Evolutionary conservation across 495 filamentous ascomycete species (phyloP), one percentile per base, ranked within the genome.

Genomic region (Xylaria nigripes): DNA sequence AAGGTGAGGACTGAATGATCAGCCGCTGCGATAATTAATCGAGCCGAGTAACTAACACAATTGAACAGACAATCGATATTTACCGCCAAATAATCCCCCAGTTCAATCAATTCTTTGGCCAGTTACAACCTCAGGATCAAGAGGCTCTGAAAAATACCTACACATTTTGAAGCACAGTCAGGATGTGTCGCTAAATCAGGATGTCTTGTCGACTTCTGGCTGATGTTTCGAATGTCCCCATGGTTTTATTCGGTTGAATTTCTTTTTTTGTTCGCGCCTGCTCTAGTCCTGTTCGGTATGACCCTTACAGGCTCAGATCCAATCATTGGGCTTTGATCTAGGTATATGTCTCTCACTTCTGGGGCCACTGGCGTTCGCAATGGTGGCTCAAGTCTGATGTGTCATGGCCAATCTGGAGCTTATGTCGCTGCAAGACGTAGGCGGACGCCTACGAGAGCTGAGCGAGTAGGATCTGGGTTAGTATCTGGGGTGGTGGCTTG

Each of bases 51-150:
- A 61, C 16, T 13, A 38, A 10, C 19, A 24, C 6, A n/a, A 27
- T 58, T 36, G n/a, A n/a, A n/a, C 32, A 94, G 92, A 83, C 88
- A 42, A 70, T 96, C 51, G 77, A 82, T 66, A 82, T 87, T 49
- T 96, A 96, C 71, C 86, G 86, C 68, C 78, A 79, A 54, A 76
- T 96, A 63, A 96, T 96, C 59, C 86, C 87, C 55, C 78, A 90
- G 67, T 95, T 95, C 67, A 78, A 83, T 68, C 78, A 82, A 23
- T 95, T 94, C 71, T 71, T 96, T 60, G 70, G 69, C 22, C 84
- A 85, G 62, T 72, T 95, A 42, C 73, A 84, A 24, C 71, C 76
- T 29, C 70, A 73, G 18, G 84, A 89, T 57, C 76, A 81, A 55
- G 80, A 83, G 62, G 77, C 75, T 55, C 58, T 81, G 55, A 58